Evolutionary conservation across 495 filamentous ascomycete species (phyloP), one percentile per base, ranked within the genome.

Genomic region (Penicillium maclennaniae): DNA sequence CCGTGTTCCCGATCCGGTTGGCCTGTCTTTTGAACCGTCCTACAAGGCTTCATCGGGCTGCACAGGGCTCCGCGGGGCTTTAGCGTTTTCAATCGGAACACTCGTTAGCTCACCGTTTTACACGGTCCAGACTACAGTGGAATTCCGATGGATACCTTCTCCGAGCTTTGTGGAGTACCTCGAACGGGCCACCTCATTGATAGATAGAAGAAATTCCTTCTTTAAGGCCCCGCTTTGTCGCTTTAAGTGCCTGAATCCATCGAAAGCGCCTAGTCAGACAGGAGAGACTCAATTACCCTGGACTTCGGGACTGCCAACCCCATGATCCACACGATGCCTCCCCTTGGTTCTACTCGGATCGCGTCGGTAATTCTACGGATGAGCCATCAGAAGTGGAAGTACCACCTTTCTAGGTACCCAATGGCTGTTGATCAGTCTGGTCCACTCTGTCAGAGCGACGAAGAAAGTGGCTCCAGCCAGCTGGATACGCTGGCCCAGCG

Each of bases 261-360:
- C 9, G 10, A n/a, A 26, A 12, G 45, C 45, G 20, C 31, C 20
- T 47, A 31, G 45, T 20, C 31, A 10, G 45, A 8, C 31, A 38
- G 43, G 23, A 26, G 38, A 28, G 36, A 26, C 36, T 51, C 55
- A 59, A 55, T 61, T 40, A 58, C 31, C 31, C 37, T 47, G 28
- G 49, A 43, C 37, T 20, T 39, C 45, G 25, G 40, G 49, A 12
- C 52, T 54, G 53, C 47, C 49, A 51, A 51, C 34, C 36, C 45
- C 45, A 21, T 14, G 47, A 48, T 55, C 55, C 55, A 55, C 28
- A 21, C 45, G 39, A 43, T 37, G 36, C 17, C 43, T 59, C 40
- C 54, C 49, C 54, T 45, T 63, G 58, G 43, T 55, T 43, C 40
- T 44, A 50, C 39, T 34, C 15, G 31, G 1, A 34, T 34, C 31